Evolutionary conservation across 2,329 filamentous ascomycete genomes (phyloP).

Genomic region (Paraphoma chrysanthemicola): DNA sequence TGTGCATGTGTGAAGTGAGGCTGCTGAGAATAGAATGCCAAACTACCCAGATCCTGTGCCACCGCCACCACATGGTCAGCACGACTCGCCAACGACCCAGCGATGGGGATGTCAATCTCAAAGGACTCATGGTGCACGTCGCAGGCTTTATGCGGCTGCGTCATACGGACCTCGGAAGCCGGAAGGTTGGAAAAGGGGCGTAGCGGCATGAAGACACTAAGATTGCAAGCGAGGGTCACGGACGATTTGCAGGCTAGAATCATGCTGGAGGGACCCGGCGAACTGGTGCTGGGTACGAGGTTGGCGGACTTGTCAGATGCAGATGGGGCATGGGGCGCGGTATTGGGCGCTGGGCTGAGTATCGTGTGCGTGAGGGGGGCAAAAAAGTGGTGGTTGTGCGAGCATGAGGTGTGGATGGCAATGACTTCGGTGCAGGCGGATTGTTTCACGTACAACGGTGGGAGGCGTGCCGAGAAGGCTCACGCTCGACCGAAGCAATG

Average conservation of each 20-base stretch:
- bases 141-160: background rate
- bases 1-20: background rate
- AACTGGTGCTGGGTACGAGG: background rate
- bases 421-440: background rate
- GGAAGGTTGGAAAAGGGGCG: conserved; percentile 1
- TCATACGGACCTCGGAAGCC: background rate
- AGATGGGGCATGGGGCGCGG: background rate
- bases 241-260: background rate
- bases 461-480: background rate
- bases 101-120: background rate
- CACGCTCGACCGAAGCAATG: background rate
- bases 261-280: background rate
- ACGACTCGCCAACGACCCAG: background rate
- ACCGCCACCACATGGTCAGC: background rate
- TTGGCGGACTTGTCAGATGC: background rate
- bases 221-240: conserved; percentile 1
- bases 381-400: background rate
- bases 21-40: background rate
- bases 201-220: conserved; percentile 4
- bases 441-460: background rate
- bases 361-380: no score
- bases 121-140: background rate
- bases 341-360: background rate
- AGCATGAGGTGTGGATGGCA: background rate
- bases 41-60: background rate